Conservation (phyloP, 2,329 filamentous ascomycete genomes). For the Neofusicoccum ribis region DNA sequence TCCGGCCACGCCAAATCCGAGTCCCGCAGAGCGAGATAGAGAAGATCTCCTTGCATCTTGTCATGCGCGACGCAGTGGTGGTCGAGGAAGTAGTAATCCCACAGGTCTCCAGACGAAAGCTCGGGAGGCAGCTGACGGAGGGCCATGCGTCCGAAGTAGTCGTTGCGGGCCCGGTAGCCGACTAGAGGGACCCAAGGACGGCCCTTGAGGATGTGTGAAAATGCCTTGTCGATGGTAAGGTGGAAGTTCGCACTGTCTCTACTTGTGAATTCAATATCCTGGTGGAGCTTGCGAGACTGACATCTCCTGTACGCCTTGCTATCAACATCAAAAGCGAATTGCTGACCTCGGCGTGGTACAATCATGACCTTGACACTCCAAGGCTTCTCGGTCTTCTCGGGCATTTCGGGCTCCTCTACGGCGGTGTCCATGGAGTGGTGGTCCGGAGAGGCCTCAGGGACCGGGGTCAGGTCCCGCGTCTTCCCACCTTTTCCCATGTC, state of each 20-base stretch:
- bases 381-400: constrained; percentile 36
- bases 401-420: constrained; percentile 27
- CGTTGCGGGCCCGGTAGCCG: constrained; percentile 39
- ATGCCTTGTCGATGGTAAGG: constrained; percentile 37
- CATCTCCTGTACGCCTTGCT: constrained; percentile 40
- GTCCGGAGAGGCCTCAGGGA: constrained; percentile 1
- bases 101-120: constrained; percentile 35
- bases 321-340: constrained; percentile 40
- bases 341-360: constrained; percentile 38
- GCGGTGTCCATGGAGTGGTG: constrained; percentile 21
- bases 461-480: not conserved
- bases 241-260: constrained; percentile 40
- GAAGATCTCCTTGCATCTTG: constrained; percentile 43
- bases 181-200: constrained; percentile 43
- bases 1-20: constrained; percentile 44
- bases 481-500: constrained; percentile 27
- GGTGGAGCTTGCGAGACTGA: constrained; percentile 40
- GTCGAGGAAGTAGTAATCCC: constrained; percentile 43
- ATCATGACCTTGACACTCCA: constrained; percentile 42
- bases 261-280: constrained; percentile 38
- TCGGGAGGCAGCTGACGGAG: constrained; percentile 36
- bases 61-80: constrained; percentile 44
- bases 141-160: constrained; percentile 41
- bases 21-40: constrained; percentile 42
- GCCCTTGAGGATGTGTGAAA: constrained; percentile 37